Evolutionary conservation across 192 early-diverging fungal genomes (phyloP).

Genomic region (Dissophora ornata): DNA sequence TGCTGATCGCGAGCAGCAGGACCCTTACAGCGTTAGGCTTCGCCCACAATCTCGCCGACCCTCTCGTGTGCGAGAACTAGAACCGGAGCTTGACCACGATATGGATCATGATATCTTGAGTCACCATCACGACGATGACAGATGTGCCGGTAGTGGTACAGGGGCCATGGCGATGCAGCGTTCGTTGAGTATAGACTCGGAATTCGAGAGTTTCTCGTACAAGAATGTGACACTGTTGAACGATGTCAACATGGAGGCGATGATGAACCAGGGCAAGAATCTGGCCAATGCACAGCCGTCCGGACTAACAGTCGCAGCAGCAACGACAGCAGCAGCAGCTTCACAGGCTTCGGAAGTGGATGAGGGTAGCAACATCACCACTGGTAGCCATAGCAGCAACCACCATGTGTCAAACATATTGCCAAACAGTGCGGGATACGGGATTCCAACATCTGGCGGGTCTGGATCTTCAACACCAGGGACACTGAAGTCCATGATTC

Average conservation of each 20-base stretch:
- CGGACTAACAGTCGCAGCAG: neutral
- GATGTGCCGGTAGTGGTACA: neutral
- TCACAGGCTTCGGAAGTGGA: conserved; percentile 3
- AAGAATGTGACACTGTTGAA: conserved; percentile 72
- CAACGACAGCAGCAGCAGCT: neutral
- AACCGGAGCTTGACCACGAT: neutral
- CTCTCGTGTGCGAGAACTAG: conserved; percentile 5
- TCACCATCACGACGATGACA: conserved; percentile 8
- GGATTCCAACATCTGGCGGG: too few species aligned
- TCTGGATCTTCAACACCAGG: conserved; percentile 18
- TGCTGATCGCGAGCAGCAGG: neutral
- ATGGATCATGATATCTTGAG: conserved; percentile 18
- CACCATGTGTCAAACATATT: neutral
- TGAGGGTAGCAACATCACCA: neutral
- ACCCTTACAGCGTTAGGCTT: neutral
- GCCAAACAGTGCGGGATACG: too few species aligned
- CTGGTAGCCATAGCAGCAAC: neutral
- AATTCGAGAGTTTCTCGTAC: conserved; percentile 73
- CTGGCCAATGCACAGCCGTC: conserved; percentile 1
- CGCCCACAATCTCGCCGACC: conserved; percentile 16
- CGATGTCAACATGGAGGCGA: conserved; percentile 72
- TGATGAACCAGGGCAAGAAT: conserved; percentile 52
- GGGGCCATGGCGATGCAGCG: conserved; percentile 38
- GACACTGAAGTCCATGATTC: conserved; percentile 43
- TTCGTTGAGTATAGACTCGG: conserved; percentile 52